These are phyloP conservation scores for Phytophthora megakarya DNA, from an alignment of 352 stramenopile species.

Conservation along the genomic window DNA sequence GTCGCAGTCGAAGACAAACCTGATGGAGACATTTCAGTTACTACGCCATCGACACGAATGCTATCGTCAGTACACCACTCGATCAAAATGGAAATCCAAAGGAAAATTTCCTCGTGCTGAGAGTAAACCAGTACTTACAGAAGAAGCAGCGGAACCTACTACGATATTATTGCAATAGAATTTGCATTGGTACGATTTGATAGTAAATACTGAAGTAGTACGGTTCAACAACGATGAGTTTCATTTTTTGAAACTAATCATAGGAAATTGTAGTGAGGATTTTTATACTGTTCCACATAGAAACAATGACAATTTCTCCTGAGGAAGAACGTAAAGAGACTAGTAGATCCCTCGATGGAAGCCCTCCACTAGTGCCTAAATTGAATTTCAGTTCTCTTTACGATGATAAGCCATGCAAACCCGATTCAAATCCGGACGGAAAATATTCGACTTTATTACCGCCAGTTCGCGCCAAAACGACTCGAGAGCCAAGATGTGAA, in stretches of 20 bases:
- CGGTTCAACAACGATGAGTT: background rate
- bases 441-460: conserved; percentile 5
- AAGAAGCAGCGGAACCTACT: conserved; percentile 6
- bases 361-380: background rate
- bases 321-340: conserved; percentile 18
- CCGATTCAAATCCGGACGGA: background rate
- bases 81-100: conserved; percentile 48
- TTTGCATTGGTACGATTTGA: too few species aligned
- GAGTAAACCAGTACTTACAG: conserved; percentile 12
- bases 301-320: conserved; percentile 3
- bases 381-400: background rate
- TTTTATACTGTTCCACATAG: background rate
- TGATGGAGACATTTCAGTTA: conserved; percentile 31
- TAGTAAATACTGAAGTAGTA: background rate
- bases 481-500: background rate
- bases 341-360: background rate
- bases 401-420: background rate
- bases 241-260: conserved; percentile 6
- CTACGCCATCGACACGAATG: conserved; percentile 64
- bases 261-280: too few species aligned
- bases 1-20: background rate
- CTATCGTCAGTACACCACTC: conserved; percentile 46
- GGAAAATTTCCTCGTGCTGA: conserved; percentile 2
- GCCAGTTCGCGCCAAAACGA: conserved; percentile 19
- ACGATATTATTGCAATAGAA: background rate